phyloP scores from a whole-genome alignment of 2,329 filamentous ascomycete species.

The Neonectria neomacrospora region DNA sequence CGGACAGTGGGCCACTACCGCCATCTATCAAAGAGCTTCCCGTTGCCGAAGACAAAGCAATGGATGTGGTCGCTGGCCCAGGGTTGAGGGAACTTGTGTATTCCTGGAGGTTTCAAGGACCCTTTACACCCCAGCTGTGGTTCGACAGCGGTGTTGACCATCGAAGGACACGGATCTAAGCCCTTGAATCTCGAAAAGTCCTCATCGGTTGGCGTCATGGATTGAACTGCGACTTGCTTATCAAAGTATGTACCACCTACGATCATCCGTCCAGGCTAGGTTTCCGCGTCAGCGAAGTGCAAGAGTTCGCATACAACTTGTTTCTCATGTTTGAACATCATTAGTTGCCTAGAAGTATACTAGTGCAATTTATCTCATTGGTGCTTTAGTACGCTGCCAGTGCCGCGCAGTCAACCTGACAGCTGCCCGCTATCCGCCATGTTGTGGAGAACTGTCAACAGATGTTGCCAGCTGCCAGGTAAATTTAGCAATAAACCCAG shows the following conservation, averaged over 20 bases:
- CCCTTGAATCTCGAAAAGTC: neutral
- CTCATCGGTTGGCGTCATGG: neutral
- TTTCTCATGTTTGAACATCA: neutral
- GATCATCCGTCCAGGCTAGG: neutral
- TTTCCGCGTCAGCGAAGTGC: neutral
- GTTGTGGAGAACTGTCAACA: neutral
- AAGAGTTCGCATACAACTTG: neutral
- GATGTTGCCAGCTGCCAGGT: slow-evolving; percentile 3
- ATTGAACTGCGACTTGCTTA: neutral
- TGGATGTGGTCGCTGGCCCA: slow-evolving; percentile 48
- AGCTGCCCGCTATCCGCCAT: neutral
- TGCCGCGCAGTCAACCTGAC: neutral
- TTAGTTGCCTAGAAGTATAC: neutral
- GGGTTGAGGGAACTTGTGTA: slow-evolving; percentile 43
- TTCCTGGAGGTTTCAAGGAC: slow-evolving; percentile 52
- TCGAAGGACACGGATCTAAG: slow-evolving; percentile 45
- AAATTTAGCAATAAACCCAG: neutral
- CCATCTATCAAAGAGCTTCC: slow-evolving; percentile 52
- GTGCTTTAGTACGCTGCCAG: neutral
- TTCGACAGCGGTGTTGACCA: slow-evolving; percentile 59
- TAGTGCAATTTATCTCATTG: neutral
- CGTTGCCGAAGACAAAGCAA: slow-evolving; percentile 55
- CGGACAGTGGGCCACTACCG: slow-evolving; percentile 48
- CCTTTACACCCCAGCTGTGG: slow-evolving; percentile 58
- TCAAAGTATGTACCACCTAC: neutral